Evolutionary conservation across 768 basidiomycete genomes (phyloP), one percentile per base, ranked within the genome.

Genomic region (Grammothele lineata): DNA sequence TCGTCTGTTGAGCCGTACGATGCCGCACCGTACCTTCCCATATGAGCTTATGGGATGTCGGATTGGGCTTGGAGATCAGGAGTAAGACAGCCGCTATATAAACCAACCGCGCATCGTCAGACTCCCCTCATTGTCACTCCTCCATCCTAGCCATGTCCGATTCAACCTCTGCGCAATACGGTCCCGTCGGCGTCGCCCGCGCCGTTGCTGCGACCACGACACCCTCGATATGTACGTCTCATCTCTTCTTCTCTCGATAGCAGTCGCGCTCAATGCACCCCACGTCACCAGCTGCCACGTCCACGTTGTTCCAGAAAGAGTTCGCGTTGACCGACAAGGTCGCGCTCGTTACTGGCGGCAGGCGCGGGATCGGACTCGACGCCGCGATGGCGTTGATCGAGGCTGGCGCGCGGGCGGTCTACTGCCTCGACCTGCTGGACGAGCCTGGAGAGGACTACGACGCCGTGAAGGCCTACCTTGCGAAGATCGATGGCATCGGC

Each of bases 311-410:
- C 45, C 17, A 27, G 33, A 45, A 57, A 27, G 57, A 58, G 19
- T 58, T 61, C 45, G 57, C 61, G 10, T 54, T 69, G 17, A 48
- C 47, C 9, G 63, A 62, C 50, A 57, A 62, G 9, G 66, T 68
- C 21, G 68, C 60, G 14, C 57, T 71, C 35, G 67, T 72, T 11
- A 63, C 67, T 5, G 70, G 70, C 3, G 71, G 51, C 4, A 65
- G 67, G 44, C 64, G 69, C 22, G 71, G 87, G 0, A 73, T 91
- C 12, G 89, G 89, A 2, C 77, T 92, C 10, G 88, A 91, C 66
- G 83, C 84, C 80, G 85, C 85, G 18, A 66, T 90, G 39, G 78
- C 81, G 3, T 66, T 90, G 27, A 75, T 76, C 32, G 87, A 90
- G 67, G 81, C 78, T 8, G 87, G 87, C 17, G 83, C 83, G 10